Evolutionary conservation across 805 yeast genomes (phyloP).

Genomic region (Cephaloascus albidus): DNA sequence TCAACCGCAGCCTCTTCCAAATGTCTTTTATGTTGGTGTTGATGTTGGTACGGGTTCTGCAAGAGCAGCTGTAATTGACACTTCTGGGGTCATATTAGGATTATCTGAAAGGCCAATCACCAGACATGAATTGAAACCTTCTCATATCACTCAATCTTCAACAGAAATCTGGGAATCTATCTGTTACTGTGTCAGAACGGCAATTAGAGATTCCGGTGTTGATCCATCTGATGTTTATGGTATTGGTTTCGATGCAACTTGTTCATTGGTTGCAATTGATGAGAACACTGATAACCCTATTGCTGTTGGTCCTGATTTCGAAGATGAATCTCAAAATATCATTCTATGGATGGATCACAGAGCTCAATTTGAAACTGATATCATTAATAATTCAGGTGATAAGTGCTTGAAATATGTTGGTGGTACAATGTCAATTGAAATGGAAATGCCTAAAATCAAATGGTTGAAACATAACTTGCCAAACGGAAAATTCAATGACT

Average conservation of each 20-base stretch:
- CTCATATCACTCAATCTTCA: slow-evolving; percentile 77
- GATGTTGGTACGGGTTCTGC: slow-evolving; percentile 99
- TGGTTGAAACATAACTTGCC: slow-evolving; percentile 90
- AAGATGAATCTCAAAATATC: slow-evolving; percentile 66
- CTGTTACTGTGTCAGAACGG: slow-evolving; percentile 70
- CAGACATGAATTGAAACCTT: slow-evolving; percentile 65
- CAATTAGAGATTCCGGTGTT: slow-evolving; percentile 66
- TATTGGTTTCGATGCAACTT: slow-evolving; percentile 95
- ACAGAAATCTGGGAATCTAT: slow-evolving; percentile 88
- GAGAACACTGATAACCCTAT: slow-evolving; percentile 60
- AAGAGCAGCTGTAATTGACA: slow-evolving; percentile 85
- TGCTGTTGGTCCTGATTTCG: slow-evolving; percentile 88
- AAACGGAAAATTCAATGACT: slow-evolving; percentile 38
- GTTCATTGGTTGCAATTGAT: slow-evolving; percentile 79
- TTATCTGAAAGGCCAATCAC: slow-evolving; percentile 73
- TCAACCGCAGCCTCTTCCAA: slow-evolving; percentile 29
- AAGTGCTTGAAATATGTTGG: slow-evolving; percentile 86
- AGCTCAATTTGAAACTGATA: slow-evolving; percentile 72
- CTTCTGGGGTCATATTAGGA: slow-evolving; percentile 71
- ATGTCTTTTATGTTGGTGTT: slow-evolving; percentile 62
- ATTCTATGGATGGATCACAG: slow-evolving; percentile 99
- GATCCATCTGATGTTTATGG: slow-evolving; percentile 66
- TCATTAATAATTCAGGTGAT: slow-evolving; percentile 74
- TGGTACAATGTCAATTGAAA: slow-evolving; percentile 95
- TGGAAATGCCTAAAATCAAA: slow-evolving; percentile 95